Percentiles rank a stretch among this genome's conserved stretches.
Conservation (phyloP, 2,329 filamentous ascomycete species). For the Aspergillus tanneri region DNA sequence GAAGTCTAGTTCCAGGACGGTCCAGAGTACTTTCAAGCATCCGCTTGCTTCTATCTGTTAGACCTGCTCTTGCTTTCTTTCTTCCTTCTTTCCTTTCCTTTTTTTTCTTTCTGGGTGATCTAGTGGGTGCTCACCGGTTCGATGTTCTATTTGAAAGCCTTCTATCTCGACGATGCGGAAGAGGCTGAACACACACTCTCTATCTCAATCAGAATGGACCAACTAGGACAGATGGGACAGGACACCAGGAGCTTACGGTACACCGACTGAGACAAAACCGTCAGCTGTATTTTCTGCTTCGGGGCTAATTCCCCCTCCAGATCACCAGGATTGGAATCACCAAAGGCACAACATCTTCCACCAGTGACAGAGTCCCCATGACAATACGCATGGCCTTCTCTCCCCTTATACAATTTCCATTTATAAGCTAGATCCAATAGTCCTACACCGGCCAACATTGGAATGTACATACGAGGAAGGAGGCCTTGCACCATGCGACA, state of each 20-base stretch:
- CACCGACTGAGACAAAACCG: conserved; percentile 13
- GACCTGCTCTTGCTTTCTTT: no score
- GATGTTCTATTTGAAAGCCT: neutral
- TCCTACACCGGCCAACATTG: conserved; percentile 23
- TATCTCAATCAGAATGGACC: no score
- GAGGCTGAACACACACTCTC: conserved; percentile 10
- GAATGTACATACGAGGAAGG: conserved; percentile 20
- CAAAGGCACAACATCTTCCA: conserved; percentile 21
- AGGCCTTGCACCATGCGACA: conserved; percentile 16
- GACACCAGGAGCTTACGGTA: conserved; percentile 6
- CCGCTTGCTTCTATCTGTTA: no score
- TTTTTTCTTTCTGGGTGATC: no score
- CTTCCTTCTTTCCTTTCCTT: no score
- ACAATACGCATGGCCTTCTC: conserved; percentile 17
- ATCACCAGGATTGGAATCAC: conserved; percentile 20
- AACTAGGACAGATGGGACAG: neutral
- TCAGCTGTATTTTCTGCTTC: conserved; percentile 9
- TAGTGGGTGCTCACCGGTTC: neutral
- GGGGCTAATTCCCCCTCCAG: conserved; percentile 15
- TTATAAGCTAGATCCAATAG: conserved; percentile 17
- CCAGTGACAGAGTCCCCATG: conserved; percentile 16
- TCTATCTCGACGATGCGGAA: conserved; percentile 5
- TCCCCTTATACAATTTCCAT: conserved; percentile 20
- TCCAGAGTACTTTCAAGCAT: no score
- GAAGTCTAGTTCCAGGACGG: no score